Evolutionary conservation across 2,329 filamentous ascomycete species (phyloP).

Genomic region (Diaporthe ampelina): DNA sequence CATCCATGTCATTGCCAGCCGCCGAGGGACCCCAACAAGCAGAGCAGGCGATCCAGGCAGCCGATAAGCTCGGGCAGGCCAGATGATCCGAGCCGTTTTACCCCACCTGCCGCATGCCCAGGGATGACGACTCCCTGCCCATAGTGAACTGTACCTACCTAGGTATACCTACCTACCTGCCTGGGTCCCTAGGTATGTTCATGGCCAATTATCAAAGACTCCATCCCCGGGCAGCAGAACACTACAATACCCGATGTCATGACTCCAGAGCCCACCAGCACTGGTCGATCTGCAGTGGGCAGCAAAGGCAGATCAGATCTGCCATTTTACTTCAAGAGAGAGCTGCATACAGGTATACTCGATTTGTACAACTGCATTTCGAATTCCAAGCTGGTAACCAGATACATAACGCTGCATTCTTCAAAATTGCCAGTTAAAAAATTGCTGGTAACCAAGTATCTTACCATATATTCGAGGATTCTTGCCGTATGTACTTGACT

Average conservation of each 20-base stretch:
- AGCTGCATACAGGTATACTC: not conserved
- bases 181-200: no score
- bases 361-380: not conserved
- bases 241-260: not conserved
- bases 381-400: not conserved
- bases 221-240: not conserved
- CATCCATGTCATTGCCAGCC: conserved; percentile 18
- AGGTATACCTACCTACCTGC: not conserved
- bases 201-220: not conserved
- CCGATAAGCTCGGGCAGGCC: conserved; percentile 25
- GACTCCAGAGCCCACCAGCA: no score
- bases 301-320: not conserved
- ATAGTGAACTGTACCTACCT: not conserved
- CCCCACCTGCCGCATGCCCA: conserved; percentile 9
- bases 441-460: no score
- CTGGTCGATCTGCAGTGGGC: not conserved
- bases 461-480: no score
- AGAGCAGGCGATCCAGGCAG: not conserved
- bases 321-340: not conserved
- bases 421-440: no score
- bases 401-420: no score
- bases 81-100: conserved; percentile 31
- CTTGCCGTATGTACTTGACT: no score
- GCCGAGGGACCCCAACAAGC: not conserved
- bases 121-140: not conserved